Percentiles rank a stretch among this genome's conserved stretches.
Evolutionary conservation across 305 asterid species (phyloP).

Genomic region (Fraxinus nigra): DNA sequence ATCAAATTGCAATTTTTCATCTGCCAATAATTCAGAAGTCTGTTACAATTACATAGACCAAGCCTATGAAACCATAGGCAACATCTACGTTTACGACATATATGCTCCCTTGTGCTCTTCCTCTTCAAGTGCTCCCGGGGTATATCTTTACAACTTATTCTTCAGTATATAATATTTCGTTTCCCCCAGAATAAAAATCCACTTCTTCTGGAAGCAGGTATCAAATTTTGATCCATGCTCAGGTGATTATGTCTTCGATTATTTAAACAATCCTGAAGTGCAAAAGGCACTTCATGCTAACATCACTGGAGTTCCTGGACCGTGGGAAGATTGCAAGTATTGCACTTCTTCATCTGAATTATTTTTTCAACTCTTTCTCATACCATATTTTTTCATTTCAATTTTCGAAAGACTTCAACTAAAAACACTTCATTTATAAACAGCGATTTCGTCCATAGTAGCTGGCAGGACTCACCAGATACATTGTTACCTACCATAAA

Average conservation of each 20-base stretch:
- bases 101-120: conserved; percentile 36
- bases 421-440: not conserved
- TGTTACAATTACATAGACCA: conserved; percentile 17
- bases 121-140: conserved; percentile 16
- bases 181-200: not conserved
- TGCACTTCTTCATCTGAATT: not conserved
- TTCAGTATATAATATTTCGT: not conserved
- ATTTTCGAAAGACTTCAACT: not conserved
- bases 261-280: conserved; percentile 24
- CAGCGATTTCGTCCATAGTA: not conserved
- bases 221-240: conserved; percentile 30
- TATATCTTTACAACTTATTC: not conserved
- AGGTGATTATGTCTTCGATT: conserved; percentile 16
- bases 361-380: not conserved
- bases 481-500: conserved; percentile 37
- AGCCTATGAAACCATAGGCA: conserved; percentile 9
- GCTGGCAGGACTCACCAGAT: conserved; percentile 33
- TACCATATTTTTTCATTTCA: not conserved
- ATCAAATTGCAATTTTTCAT: conserved; percentile 33
- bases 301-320: conserved; percentile 22
- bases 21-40: not conserved
- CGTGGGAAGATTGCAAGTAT: conserved; percentile 31
- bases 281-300: conserved; percentile 33
- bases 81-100: conserved; percentile 23
- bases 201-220: conserved; percentile 10